A percentile compares a stretch with the other conserved stretches of the same genome.
phyloP scores from a whole-genome alignment of 768 basidiomycete genomes.

The Lyophyllum atratum region DNA sequence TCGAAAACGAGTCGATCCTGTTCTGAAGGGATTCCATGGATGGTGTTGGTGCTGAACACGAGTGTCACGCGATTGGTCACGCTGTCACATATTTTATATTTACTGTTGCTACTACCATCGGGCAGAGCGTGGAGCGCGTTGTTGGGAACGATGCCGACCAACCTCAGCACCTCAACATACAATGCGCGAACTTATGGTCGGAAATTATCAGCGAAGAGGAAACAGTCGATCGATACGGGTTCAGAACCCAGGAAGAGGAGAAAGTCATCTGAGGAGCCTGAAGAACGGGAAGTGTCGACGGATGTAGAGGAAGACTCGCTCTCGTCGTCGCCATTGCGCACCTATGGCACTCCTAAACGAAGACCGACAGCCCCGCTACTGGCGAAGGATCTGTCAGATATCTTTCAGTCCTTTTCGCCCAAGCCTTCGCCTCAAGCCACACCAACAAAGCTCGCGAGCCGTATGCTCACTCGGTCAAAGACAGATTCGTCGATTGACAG shows the following conservation, averaged over 20 bases:
- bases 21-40: slow-evolving; percentile 55
- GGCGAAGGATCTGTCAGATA: slow-evolving; percentile 44
- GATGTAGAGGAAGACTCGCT: slow-evolving; percentile 7
- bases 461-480: slow-evolving; percentile 71
- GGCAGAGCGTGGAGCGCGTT: background rate
- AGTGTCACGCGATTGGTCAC: slow-evolving; percentile 35
- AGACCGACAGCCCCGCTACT: slow-evolving; percentile 23
- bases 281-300: slow-evolving; percentile 11
- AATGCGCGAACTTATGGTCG: slow-evolving; percentile 39
- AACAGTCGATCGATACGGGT: slow-evolving; percentile 4
- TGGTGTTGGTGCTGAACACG: slow-evolving; percentile 28
- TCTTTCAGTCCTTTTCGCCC: slow-evolving; percentile 42
- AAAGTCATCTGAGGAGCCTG: slow-evolving; percentile 20
- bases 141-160: slow-evolving; percentile 12
- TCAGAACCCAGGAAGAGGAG: slow-evolving; percentile 24
- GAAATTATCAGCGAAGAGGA: slow-evolving; percentile 27
- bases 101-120: background rate
- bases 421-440: slow-evolving; percentile 28
- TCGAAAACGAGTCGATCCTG: slow-evolving; percentile 70
- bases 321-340: slow-evolving; percentile 11
- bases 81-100: slow-evolving; percentile 10
- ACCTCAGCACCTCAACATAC: slow-evolving; percentile 17
- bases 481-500: slow-evolving; percentile 58
- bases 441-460: slow-evolving; percentile 55
- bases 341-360: slow-evolving; percentile 23